Conservation (phyloP, 441 rosid genomes). For the Gossypium laxum region DNA sequence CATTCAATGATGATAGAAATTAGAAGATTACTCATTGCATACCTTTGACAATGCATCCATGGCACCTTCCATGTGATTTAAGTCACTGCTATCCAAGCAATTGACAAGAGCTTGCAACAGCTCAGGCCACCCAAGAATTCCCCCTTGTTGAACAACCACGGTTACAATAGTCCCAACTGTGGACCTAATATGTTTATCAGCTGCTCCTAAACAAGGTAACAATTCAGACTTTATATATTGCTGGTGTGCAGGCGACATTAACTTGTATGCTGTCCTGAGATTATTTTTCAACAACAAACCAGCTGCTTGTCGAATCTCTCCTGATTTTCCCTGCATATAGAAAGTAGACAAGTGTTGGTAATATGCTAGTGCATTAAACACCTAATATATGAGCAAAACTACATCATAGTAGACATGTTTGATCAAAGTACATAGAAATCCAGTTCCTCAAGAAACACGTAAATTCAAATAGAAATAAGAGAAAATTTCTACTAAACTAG, state of each 20-base stretch:
- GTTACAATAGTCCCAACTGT: conserved; percentile 84
- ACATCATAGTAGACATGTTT: not conserved
- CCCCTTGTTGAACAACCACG: conserved; percentile 67
- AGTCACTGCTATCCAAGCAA: conserved; percentile 81
- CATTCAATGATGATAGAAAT: not conserved
- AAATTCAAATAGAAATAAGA: not conserved
- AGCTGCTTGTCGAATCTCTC: conserved; percentile 96
- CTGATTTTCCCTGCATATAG: conserved; percentile 57
- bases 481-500: not conserved
- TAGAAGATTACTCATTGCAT: conserved; percentile 14
- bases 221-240: conserved; percentile 76
- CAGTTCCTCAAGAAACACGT: conserved; percentile 6
- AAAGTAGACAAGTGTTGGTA: not conserved
- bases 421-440: not conserved
- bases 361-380: not conserved
- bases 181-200: conserved; percentile 72
- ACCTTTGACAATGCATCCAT: conserved; percentile 99
- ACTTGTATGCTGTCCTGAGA: conserved; percentile 56
- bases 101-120: conserved; percentile 73
- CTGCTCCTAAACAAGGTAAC: conserved; percentile 84
- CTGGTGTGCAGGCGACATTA: conserved; percentile 54
- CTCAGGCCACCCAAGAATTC: conserved; percentile 80
- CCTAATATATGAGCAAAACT: not conserved
- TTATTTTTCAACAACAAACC: conserved; percentile 90
- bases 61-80: conserved; percentile 93